A percentile compares a stretch with the other conserved stretches of the same genome.
These are phyloP conservation scores for Pythium folliculosum DNA, from an alignment of 352 stramenopile species.

Conservation along the genomic window DNA sequence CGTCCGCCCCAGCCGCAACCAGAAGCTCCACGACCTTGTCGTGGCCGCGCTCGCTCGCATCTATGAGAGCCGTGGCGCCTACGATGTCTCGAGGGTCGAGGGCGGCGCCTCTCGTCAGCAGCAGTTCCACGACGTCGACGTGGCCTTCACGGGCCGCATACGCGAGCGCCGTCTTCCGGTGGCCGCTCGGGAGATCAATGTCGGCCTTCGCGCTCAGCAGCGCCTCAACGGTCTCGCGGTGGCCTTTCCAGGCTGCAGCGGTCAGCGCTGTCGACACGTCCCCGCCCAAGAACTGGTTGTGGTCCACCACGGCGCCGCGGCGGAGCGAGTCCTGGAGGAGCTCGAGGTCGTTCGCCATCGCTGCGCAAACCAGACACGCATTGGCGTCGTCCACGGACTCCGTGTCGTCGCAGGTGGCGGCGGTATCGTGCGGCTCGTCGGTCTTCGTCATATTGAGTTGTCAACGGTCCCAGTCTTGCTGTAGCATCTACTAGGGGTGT, in stretches of 20 bases:
- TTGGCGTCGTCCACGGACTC: too few relatives aligned
- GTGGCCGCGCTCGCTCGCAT: background rate
- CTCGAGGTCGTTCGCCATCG: background rate
- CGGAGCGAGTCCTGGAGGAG: background rate
- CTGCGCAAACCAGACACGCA: too few relatives aligned
- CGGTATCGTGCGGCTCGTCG: too few relatives aligned
- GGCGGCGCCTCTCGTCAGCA: background rate
- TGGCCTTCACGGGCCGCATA: background rate
- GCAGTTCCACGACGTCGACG: background rate
- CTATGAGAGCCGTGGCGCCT: background rate
- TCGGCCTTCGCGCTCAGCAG: background rate
- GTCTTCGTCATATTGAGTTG: too few relatives aligned
- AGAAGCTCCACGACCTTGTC: background rate
- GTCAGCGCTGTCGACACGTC: background rate
- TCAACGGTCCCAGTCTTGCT: too few relatives aligned
- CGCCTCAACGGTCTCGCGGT: background rate
- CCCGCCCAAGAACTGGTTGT: background rate
- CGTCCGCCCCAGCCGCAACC: background rate
- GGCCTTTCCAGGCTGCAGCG: background rate
- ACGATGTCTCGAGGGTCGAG: background rate
- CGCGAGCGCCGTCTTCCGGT: background rate
- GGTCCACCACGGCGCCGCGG: background rate
- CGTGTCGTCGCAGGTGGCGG: too few relatives aligned
- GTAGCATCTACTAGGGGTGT: too few relatives aligned
- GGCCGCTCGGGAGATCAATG: background rate